Evolutionary conservation across 1,284 basidiomycete genomes (phyloP).

Genomic region (Trichosporon faecale): DNA sequence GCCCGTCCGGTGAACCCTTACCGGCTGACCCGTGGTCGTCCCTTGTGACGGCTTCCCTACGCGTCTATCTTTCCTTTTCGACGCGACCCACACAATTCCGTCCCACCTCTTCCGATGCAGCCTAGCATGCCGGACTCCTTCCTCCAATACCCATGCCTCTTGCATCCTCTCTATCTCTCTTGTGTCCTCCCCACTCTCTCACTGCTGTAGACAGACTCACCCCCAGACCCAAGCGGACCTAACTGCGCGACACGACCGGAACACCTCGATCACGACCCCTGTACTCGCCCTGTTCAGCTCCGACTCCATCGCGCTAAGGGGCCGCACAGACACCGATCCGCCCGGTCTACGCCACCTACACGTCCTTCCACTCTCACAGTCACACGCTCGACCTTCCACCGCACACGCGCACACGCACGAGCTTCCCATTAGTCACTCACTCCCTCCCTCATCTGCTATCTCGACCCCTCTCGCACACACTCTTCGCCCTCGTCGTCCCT

Average conservation of each 20-base stretch:
- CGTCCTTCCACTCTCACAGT: neutral
- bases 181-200: neutral
- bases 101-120: neutral
- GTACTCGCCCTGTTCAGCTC: conserved; percentile 5
- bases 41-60: neutral
- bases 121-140: neutral
- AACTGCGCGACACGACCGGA: neutral
- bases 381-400: neutral
- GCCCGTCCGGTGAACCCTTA: conserved; percentile 4
- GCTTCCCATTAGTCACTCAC: neutral
- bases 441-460: neutral
- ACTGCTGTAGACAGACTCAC: neutral
- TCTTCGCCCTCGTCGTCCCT: neutral
- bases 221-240: neutral
- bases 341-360: conserved; percentile 6
- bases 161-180: neutral
- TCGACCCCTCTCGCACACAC: neutral
- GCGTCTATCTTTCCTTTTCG: conserved; percentile 10
- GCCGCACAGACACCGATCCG: conserved; percentile 8
- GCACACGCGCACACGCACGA: neutral
- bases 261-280: neutral
- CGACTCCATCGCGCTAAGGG: conserved; percentile 9
- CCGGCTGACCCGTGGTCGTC: neutral
- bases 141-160: neutral
- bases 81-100: neutral